These are phyloP conservation scores for Drechslerella dactyloides DNA, from an alignment of 2,329 filamentous ascomycete species.

Conservation along the genomic window DNA sequence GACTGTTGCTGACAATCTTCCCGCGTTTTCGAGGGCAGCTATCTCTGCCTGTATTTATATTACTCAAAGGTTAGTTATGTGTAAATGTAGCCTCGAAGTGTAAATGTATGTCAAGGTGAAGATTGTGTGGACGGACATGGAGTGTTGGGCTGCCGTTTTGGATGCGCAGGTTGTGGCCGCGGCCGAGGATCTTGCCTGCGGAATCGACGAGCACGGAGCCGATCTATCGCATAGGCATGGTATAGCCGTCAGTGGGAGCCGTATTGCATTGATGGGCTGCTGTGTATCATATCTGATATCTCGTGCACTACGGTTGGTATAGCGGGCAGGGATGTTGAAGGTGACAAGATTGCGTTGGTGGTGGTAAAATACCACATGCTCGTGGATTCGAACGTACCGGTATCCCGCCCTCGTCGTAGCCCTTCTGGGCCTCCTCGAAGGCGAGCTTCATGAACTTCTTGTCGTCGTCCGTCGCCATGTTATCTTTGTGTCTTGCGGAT, in stretches of 20 bases:
- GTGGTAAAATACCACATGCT: slow-evolving; percentile 7
- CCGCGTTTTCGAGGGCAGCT: slow-evolving; percentile 75
- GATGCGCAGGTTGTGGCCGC: slow-evolving; percentile 76
- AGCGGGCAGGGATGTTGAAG: neutral
- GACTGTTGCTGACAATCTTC: slow-evolving; percentile 71
- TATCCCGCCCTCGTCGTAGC: slow-evolving; percentile 62
- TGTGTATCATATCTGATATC: no score
- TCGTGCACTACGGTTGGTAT: neutral
- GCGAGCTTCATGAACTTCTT: slow-evolving; percentile 57
- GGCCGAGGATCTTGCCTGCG: slow-evolving; percentile 73
- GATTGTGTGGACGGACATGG: slow-evolving; percentile 71
- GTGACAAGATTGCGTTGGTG: neutral
- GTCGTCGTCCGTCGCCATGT: slow-evolving; percentile 24
- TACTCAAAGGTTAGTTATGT: no score
- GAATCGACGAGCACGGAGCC: slow-evolving; percentile 69
- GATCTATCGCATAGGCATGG: slow-evolving; percentile 58
- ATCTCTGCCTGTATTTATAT: slow-evolving; percentile 72
- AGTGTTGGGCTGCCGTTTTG: slow-evolving; percentile 74
- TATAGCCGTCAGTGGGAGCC: neutral
- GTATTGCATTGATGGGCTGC: no score
- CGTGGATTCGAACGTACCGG: slow-evolving; percentile 60
- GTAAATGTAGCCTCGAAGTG: neutral
- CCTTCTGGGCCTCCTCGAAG: slow-evolving; percentile 61
- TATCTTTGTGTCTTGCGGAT: no score
- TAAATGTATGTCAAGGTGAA: neutral